Conservation (phyloP, 1,139 yeast genomes). For the Hyphopichia fennica region DNA sequence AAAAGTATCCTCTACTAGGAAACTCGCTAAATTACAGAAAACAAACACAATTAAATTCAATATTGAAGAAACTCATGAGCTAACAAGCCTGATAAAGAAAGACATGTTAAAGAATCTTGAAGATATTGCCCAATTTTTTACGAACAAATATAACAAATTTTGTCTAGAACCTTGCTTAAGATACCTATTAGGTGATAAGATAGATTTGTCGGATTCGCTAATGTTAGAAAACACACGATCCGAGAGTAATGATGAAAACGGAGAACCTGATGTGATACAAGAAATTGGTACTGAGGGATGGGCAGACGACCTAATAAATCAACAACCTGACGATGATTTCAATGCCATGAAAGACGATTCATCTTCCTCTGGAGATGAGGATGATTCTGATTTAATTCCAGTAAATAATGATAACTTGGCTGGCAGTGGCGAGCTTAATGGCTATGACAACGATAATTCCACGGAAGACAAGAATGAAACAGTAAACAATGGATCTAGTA, state of each 20-base stretch:
- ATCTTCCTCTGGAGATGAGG: slow-evolving; percentile 31
- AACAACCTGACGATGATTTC: slow-evolving; percentile 28
- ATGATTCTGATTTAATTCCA: slow-evolving; percentile 35
- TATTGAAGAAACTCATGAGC: slow-evolving; percentile 77
- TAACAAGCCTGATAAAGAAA: slow-evolving; percentile 45
- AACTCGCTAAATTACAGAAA: slow-evolving; percentile 20
- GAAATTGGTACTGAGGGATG: slow-evolving; percentile 46
- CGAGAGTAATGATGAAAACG: slow-evolving; percentile 20
- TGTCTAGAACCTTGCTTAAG: slow-evolving; percentile 83
- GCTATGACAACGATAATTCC: slow-evolving; percentile 9
- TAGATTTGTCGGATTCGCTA: slow-evolving; percentile 47
- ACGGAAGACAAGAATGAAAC: slow-evolving; percentile 24
- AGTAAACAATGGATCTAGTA: not conserved
- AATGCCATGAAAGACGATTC: slow-evolving; percentile 28
- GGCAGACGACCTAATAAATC: slow-evolving; percentile 46
- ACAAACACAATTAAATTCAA: slow-evolving; percentile 42
- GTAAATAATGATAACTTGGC: slow-evolving; percentile 20
- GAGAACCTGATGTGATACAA: slow-evolving; percentile 18
- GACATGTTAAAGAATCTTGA: slow-evolving; percentile 53
- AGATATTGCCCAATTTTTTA: slow-evolving; percentile 57
- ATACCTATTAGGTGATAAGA: slow-evolving; percentile 77
- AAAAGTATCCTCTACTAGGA: slow-evolving; percentile 15
- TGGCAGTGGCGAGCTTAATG: slow-evolving; percentile 14
- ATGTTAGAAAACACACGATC: slow-evolving; percentile 20
- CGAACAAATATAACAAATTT: slow-evolving; percentile 55